Conservation (phyloP, 192 early-diverging fungal genomes). For the Rhizophagus sp. region DNA sequence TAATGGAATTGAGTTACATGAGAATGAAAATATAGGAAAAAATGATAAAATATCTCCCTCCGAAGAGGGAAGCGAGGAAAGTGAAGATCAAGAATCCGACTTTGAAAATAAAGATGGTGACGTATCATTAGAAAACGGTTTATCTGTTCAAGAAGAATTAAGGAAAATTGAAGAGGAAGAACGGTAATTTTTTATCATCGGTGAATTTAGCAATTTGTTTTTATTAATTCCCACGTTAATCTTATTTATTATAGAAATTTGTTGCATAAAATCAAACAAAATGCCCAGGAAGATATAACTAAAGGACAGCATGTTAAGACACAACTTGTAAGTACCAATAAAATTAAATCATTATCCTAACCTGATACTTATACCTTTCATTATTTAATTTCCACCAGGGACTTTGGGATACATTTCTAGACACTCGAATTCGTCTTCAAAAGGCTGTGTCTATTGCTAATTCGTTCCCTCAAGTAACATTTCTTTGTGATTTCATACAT, state of each 20-base stretch:
- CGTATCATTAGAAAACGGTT: conserved; percentile 39
- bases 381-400: conserved; percentile 39
- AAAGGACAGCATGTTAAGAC: conserved; percentile 89
- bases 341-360: too few relatives aligned
- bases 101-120: conserved; percentile 45
- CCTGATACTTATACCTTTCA: background rate
- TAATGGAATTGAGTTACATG: background rate
- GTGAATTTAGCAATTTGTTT: background rate
- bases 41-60: conserved; percentile 31
- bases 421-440: conserved; percentile 87
- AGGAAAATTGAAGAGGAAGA: conserved; percentile 80
- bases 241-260: conserved; percentile 51
- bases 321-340: conserved; percentile 73
- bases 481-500: conserved; percentile 35
- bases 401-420: conserved; percentile 82
- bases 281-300: conserved; percentile 76
- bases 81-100: conserved; percentile 36
- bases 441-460: conserved; percentile 75
- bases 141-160: conserved; percentile 58
- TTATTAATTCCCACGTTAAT: background rate
- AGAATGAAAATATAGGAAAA: conserved; percentile 52
- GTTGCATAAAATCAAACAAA: conserved; percentile 73
- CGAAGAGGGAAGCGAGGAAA: conserved; percentile 40
- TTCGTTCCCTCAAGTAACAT: conserved; percentile 67
- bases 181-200: conserved; percentile 39